Base-by-base conservation (phyloP, 148 eudicot genomes). In the Vaccinium macrocarpon region DNA sequence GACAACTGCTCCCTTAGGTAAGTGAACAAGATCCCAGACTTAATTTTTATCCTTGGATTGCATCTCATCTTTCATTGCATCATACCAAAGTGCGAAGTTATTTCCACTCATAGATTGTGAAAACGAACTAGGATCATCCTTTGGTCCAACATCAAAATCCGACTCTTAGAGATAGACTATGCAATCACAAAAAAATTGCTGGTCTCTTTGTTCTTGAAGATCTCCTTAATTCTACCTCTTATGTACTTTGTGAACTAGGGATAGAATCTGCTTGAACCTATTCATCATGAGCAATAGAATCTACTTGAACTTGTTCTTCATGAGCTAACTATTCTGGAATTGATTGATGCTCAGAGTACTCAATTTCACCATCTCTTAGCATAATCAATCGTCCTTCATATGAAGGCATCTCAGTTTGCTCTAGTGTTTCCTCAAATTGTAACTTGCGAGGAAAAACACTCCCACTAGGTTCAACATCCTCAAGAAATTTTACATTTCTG, bases 11-110 rank as follows among this genome's bases (percentile, higher is more conserved):
- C 35, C 8, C 8, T 15, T n/a, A 4, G 23, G n/a, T 46, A 18
- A 8, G n/a, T 38, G 8, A 46, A 74, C 1, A n/a, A 19, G 8
- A 8, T n/a, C 51, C 29, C 16, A 49, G 46, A 32, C 29, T 46
- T 75, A 4, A 75, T 46, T 75, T 21, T 46, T 48, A 18, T 27
- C 56, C 79, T 3, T 48, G 4, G 55, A 75, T 75, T 48, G 53
- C 53, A 75, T 75, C 27, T 75, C 55, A 5, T 75, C 79, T 6
- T 75, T 75, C 53, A 75, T 75, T 15, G 27, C 56, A 76, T 76
- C 56, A 76, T 78, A 52, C 42, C 62, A 78, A 1, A 78, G 27
- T 11, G 18, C n/a, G 5, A 46, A 78, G 9, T 78, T 78, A 2
- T n/a, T 27, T 64, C 70, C 29, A 64, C 29, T 64, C 70, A n/a